These are phyloP conservation scores for Aureobasidium sp. DNA, from an alignment of 2,329 filamentous ascomycete genomes.

Conservation along the genomic window DNA sequence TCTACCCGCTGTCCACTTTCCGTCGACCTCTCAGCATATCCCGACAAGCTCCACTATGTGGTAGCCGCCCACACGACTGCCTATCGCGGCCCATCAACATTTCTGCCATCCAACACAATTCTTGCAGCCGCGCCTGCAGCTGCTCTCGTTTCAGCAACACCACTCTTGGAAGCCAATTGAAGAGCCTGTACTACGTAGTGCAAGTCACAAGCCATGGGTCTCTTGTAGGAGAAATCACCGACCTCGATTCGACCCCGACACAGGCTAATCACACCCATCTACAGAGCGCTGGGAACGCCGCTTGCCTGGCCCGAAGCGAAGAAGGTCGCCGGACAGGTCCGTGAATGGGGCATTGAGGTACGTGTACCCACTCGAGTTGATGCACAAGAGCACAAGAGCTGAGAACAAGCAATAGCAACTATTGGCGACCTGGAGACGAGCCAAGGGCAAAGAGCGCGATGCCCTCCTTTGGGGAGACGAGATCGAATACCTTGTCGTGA, in stretches of 20 bases:
- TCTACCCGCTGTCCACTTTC: background rate
- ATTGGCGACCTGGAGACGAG: constrained; percentile 87
- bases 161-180: background rate
- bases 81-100: constrained; percentile 6
- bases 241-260: background rate
- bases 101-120: background rate
- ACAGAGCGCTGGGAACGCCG: constrained; percentile 83
- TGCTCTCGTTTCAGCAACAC: background rate
- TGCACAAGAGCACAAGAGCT: background rate
- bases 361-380: background rate
- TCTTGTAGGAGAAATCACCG: constrained; percentile 12
- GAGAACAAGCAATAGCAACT: constrained; percentile 61
- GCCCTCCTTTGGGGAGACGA: constrained; percentile 95
- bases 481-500: constrained; percentile 94
- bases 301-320: constrained; percentile 94
- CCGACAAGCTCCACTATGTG: background rate
- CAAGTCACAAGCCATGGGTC: constrained; percentile 13
- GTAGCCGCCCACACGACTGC: constrained; percentile 1
- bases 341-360: constrained; percentile 96
- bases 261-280: background rate
- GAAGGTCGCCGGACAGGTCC: constrained; percentile 74
- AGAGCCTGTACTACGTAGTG: background rate
- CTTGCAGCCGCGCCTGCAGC: background rate
- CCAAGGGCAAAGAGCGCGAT: constrained; percentile 89
- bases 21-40: background rate